phyloP scores from a whole-genome alignment of 805 yeast genomes.

The Saccharomyces kudriavzevii region DNA sequence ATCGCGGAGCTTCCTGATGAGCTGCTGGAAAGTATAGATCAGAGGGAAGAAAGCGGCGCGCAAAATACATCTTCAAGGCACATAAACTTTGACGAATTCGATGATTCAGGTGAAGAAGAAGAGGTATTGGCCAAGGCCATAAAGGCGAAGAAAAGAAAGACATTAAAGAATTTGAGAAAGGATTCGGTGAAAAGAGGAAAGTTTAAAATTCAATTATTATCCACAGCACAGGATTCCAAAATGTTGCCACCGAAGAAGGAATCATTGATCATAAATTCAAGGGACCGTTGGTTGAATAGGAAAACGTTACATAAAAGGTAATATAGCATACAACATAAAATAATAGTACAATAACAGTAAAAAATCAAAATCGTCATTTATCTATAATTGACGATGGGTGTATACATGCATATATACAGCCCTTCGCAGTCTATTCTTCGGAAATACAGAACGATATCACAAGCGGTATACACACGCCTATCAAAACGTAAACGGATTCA shows the following conservation, averaged over 20 bases:
- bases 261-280: constrained; percentile 17
- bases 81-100: constrained; percentile 30
- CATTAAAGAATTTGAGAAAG: constrained; percentile 28
- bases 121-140: constrained; percentile 12
- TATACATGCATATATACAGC: too few relatives aligned
- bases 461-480: constrained; percentile 24
- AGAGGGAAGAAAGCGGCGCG: constrained; percentile 12
- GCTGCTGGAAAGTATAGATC: constrained; percentile 30
- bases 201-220: constrained; percentile 33
- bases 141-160: constrained; percentile 26
- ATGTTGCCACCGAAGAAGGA: constrained; percentile 28
- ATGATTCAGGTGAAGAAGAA: constrained; percentile 11
- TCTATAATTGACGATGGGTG: not conserved
- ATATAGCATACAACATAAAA: constrained; percentile 2
- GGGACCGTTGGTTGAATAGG: constrained; percentile 31
- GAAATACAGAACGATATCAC: constrained; percentile 22
- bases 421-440: constrained; percentile 7
- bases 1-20: constrained; percentile 36
- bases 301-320: constrained; percentile 24
- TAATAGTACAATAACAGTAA: not conserved
- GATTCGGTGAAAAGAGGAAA: constrained; percentile 33
- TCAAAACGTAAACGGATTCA: constrained; percentile 18
- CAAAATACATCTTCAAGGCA: constrained; percentile 17
- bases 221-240: constrained; percentile 7
- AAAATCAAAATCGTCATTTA: not conserved